Base-by-base conservation (phyloP, 352 stramenopile genomes). In the Albugo laibachii region DNA sequence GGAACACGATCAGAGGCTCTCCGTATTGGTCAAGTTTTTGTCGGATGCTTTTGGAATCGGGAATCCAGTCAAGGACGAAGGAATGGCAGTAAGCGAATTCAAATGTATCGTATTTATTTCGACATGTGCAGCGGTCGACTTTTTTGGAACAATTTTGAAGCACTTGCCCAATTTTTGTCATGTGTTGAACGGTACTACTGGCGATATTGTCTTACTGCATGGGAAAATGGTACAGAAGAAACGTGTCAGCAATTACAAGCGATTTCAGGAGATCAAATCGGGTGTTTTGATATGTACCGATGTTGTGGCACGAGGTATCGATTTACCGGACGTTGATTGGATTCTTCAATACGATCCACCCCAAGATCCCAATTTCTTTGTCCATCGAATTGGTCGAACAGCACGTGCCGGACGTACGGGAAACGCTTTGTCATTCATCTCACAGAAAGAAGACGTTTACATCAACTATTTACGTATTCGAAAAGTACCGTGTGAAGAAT, bases 61-160 rank as follows among this genome's bases (percentile, higher is more conserved):
- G 8, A 31, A 31, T 8, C 8, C 24, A 8, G 8, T 31, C 3
- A 31, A 8, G 3, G 8, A 31, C 8, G 24, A 8, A 31, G 8
- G 8, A 31, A 31, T 8, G 3, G 24, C 8, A 31, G 31, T 62
- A 8, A 78, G 68, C 35, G 45, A 58, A 0, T 55, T 86, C 39
- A 97, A 97, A 59, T 55, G 95, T 1, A 97, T 99, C 41, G 86
- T 99, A 3, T 99, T 99, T 66, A 97, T 99, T 53, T 83, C 96
- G 8, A 99, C 96, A 6, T 99, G 96, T 63, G 92, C 91, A 0
- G 88, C 80, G 13, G 96, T 99, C n/a, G 96, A 99, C 47, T 99
- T 96, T 64, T 99, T 98, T 58, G 77, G 76, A 14, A 62, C 57
- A n/a, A 70, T 92, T 27, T 60, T 98, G 14, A 69, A 95, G 48